Evolutionary conservation across 345 rosid genomes (phyloP).

Genomic region (Jatropha curcas): DNA sequence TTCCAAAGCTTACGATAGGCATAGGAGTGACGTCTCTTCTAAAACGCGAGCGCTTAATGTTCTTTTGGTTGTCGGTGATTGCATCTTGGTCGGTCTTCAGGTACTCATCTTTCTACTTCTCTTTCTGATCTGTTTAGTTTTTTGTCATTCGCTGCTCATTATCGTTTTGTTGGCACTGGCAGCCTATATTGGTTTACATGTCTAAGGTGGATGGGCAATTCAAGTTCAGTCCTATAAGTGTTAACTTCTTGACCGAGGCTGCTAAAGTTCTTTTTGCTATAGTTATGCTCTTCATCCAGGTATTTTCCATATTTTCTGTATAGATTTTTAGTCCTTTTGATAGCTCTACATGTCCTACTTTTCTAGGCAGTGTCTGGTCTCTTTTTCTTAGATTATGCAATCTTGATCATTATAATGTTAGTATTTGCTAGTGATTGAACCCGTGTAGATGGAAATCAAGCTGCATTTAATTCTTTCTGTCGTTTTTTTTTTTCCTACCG

Average conservation of each 20-base stretch:
- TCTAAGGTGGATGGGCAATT: background rate
- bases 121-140: background rate
- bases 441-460: background rate
- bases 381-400: background rate
- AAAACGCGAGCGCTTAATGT: background rate
- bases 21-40: background rate
- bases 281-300: background rate
- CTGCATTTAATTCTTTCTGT: no score
- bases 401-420: background rate
- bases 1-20: background rate
- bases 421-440: background rate
- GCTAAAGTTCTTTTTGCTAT: background rate
- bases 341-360: no score
- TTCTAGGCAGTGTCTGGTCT: background rate
- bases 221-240: background rate
- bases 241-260: background rate
- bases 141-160: background rate
- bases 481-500: no score
- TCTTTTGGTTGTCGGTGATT: background rate
- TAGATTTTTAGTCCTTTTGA: no score
- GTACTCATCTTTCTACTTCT: background rate
- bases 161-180: no score
- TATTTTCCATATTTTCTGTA: background rate
- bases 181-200: background rate
- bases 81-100: background rate